Conservation (phyloP, 108 stramenopile genomes). For the Skeletonema menzelii region DNA sequence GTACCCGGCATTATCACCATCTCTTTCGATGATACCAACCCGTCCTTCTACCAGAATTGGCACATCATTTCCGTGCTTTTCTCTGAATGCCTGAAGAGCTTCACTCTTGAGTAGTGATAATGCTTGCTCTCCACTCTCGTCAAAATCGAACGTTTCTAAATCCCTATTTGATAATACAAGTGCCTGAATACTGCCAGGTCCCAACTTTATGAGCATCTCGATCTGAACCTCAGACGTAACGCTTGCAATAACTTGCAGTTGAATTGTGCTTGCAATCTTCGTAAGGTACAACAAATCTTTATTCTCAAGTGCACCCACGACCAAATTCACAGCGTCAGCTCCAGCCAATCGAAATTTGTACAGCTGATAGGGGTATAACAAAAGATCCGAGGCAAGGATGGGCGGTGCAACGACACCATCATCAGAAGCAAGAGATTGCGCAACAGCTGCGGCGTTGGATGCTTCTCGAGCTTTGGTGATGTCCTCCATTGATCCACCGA, state of each 20-base stretch:
- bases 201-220: slow-evolving; percentile 36
- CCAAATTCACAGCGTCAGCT: slow-evolving; percentile 82
- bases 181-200: slow-evolving; percentile 53
- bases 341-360: slow-evolving; percentile 86
- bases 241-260: slow-evolving; percentile 62
- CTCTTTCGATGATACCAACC: slow-evolving; percentile 62
- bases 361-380: slow-evolving; percentile 87
- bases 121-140: slow-evolving; percentile 74
- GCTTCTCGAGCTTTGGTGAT: slow-evolving; percentile 63
- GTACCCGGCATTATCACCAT: slow-evolving; percentile 40
- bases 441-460: slow-evolving; percentile 46
- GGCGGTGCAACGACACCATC: slow-evolving; percentile 75
- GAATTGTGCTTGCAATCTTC: slow-evolving; percentile 76
- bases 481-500: slow-evolving; percentile 82
- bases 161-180: slow-evolving; percentile 76
- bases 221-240: slow-evolving; percentile 77
- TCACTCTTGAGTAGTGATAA: slow-evolving; percentile 66
- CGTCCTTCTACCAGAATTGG: slow-evolving; percentile 77
- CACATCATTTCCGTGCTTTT: slow-evolving; percentile 57
- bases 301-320: slow-evolving; percentile 66
- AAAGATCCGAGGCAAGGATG: slow-evolving; percentile 78
- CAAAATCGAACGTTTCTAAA: slow-evolving; percentile 77
- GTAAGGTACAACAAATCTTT: slow-evolving; percentile 84
- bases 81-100: slow-evolving; percentile 50
- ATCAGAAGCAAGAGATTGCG: slow-evolving; percentile 31